These are phyloP conservation scores for Peribolospora kevripleyi DNA, from an alignment of 768 basidiomycete species.

Conservation along the genomic window DNA sequence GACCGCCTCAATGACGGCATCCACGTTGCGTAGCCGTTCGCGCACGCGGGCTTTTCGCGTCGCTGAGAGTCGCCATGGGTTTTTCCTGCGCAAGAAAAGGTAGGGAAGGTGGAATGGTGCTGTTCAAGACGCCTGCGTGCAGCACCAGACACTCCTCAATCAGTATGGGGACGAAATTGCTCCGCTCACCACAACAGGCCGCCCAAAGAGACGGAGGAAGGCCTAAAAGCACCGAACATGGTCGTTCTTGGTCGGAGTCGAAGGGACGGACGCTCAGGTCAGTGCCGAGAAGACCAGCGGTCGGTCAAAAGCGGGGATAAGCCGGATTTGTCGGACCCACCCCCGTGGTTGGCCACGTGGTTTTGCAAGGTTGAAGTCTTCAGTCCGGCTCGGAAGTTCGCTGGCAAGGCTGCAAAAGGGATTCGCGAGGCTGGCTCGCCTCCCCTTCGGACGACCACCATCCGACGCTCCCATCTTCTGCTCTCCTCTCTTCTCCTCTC, in stretches of 20 bases:
- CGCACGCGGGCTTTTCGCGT: conserved; percentile 85
- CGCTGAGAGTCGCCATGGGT: conserved; percentile 70
- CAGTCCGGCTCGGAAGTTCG: too few relatives aligned
- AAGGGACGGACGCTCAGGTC: too few relatives aligned
- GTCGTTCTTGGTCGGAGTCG: background rate
- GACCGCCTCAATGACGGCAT: conserved; percentile 74
- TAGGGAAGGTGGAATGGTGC: background rate
- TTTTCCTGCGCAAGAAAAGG: conserved; percentile 39
- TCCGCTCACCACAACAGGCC: conserved; percentile 60
- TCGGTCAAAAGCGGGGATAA: too few relatives aligned
- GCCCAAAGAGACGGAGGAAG: conserved; percentile 22
- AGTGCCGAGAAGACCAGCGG: too few relatives aligned
- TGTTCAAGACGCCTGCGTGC: background rate
- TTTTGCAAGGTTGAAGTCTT: too few relatives aligned
- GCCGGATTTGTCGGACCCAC: too few relatives aligned
- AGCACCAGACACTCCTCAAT: conserved; percentile 1
- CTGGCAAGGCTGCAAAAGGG: too few relatives aligned
- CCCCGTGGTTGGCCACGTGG: too few relatives aligned
- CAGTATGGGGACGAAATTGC: background rate
- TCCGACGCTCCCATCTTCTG: too few relatives aligned
- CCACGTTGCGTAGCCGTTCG: conserved; percentile 68
- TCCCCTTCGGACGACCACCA: too few relatives aligned
- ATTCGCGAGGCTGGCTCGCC: too few relatives aligned
- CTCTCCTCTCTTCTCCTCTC: too few relatives aligned
- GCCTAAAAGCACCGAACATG: conserved; percentile 73